Conservation (phyloP, 345 rosid species). For the Pugionium cornutum region DNA sequence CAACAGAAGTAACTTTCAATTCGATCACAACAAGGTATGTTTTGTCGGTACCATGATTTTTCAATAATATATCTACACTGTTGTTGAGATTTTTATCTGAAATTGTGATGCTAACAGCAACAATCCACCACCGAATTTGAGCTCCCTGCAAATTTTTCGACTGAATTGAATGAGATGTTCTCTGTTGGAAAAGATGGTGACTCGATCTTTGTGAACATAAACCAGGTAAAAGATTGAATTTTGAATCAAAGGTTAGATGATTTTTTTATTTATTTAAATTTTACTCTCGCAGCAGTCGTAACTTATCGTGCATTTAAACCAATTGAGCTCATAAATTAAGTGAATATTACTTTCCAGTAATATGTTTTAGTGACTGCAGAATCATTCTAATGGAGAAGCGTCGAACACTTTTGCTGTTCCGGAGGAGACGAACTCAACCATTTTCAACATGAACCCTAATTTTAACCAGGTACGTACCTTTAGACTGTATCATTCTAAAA, state of each 20-base stretch:
- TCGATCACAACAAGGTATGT: conserved; percentile 30
- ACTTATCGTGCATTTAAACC: too few relatives aligned
- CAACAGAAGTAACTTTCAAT: conserved; percentile 9
- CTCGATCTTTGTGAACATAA: conserved; percentile 14
- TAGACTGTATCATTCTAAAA: conserved; percentile 1
- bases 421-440: conserved; percentile 19
- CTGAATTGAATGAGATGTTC: conserved; percentile 21
- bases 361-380: conserved; percentile 20
- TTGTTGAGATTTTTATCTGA: conserved; percentile 1
- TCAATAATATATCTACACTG: not conserved
- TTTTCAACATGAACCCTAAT: conserved; percentile 11
- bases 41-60: not conserved
- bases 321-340: not conserved
- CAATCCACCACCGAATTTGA: conserved; percentile 22
- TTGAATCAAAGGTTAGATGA: not conserved
- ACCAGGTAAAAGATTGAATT: conserved; percentile 25
- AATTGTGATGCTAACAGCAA: conserved; percentile 14
- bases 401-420: conserved; percentile 24
- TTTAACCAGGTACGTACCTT: conserved; percentile 31
- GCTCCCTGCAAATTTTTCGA: not conserved
- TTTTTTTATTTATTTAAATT: too few relatives aligned
- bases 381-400: conserved; percentile 23
- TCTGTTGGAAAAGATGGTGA: conserved; percentile 21
- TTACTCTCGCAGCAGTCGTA: too few relatives aligned
- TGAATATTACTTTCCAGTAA: not conserved